Percentiles rank a stretch among this genome's conserved stretches.
phyloP scores from a whole-genome alignment of 139 green algal species.

The Picochlorum costavermella region DNA sequence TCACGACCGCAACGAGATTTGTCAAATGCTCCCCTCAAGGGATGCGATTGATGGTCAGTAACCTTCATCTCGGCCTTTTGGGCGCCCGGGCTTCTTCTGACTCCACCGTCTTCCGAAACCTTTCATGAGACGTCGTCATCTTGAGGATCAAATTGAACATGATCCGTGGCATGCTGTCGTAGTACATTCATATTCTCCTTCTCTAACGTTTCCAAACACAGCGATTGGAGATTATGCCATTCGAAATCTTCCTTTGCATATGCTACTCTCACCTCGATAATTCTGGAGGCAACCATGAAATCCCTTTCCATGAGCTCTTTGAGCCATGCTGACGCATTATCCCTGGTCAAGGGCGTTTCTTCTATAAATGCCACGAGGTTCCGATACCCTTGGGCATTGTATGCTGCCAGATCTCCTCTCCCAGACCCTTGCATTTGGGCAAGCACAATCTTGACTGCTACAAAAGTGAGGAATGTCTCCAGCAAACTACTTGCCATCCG shows the following conservation, averaged over 20 bases:
- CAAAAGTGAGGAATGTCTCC: constrained; percentile 68
- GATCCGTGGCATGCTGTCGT: constrained; percentile 25
- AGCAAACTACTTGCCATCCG: constrained; percentile 47
- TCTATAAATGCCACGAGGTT: constrained; percentile 28
- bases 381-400: constrained; percentile 27
- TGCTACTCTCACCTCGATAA: constrained; percentile 66
- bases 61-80: no score
- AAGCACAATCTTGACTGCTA: constrained; percentile 45
- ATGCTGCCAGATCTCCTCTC: constrained; percentile 40
- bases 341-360: constrained; percentile 16
- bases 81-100: no score
- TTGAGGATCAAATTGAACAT: no score
- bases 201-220: constrained; percentile 34
- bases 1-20: no score
- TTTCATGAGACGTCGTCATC: no score
- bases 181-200: constrained; percentile 44
- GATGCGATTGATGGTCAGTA: no score
- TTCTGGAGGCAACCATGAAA: constrained; percentile 33
- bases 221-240: constrained; percentile 48
- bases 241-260: constrained; percentile 77
- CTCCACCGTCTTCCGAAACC: no score
- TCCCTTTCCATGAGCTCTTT: constrained; percentile 20
- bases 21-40: no score
- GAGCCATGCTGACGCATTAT: constrained; percentile 16
- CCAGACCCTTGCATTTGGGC: constrained; percentile 64